Base-by-base conservation (phyloP, 345 rosid species). In the Cardiospermum halicacabum region DNA sequence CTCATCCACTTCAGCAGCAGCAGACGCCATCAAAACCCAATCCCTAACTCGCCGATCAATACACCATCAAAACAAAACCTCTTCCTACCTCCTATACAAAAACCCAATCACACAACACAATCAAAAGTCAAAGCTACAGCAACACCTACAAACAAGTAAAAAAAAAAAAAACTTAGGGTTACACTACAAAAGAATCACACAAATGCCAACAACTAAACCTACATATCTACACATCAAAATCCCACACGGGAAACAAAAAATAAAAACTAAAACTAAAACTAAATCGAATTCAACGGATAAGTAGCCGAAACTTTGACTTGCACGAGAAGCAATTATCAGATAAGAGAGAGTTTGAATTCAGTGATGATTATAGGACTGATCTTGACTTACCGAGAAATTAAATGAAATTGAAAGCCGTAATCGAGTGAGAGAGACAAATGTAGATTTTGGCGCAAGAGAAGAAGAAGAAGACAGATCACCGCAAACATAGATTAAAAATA, bases 1-100 rank as follows among this genome's bases (percentile, higher is more conserved):
- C 82, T 85, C 95, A 31, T 89, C 99, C 86, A 84, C 47, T 73
- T 74, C 76, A 36, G 81, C 81, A 63, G 91, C 79, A 84, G 91
- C 72, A 85, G 85, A 80, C 71, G 89, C 95, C 99, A 94, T 94
- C 58, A 21, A 51, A 22, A 8, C 15, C 0, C 13, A 49, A 50
- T 19, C 49, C 67, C 67, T 50, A 47, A 42, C 40, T 32, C n/a
- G 39, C 49, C 59, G 16, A 53, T 39, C 59, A 64, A 53, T 32
- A 11, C 11, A 48, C 37, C 58, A 53, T 34, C 24, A 24, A 45
- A 51, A 34, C 15, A 32, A 36, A 19, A 34, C 32, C 31, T 48
- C 21, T 63, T 50, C 22, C 36, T 12, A 27, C 28, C n/a, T 28
- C 37, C 40, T 15, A 18, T n/a, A n/a, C n/a, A n/a, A n/a, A n/a